phyloP scores from a whole-genome alignment of 2,329 filamentous ascomycete species.

The Metarhizium brunneum region DNA sequence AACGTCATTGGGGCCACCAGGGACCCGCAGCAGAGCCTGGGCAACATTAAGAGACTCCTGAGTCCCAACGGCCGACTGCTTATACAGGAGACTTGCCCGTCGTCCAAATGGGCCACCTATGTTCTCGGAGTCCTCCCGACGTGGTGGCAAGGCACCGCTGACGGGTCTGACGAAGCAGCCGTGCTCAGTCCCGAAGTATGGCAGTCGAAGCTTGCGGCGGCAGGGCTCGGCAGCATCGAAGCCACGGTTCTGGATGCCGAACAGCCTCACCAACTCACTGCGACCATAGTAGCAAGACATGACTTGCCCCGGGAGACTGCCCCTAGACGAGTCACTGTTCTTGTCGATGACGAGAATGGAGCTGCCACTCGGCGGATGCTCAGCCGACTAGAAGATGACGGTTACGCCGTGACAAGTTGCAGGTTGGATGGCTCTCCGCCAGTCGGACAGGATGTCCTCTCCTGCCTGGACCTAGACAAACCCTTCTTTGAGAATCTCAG shows the following conservation, averaged over 20 bases:
- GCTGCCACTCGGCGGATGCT: background rate
- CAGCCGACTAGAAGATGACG: background rate
- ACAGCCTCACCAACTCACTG: too few relatives aligned
- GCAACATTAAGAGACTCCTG: background rate
- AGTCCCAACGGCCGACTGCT: constrained; percentile 1
- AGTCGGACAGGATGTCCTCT: background rate
- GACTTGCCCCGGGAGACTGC: too few relatives aligned
- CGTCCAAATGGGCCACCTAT: constrained; percentile 4
- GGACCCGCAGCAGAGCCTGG: background rate
- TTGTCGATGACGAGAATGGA: too few relatives aligned
- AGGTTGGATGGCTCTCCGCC: too few relatives aligned
- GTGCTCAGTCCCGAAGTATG: constrained; percentile 13
- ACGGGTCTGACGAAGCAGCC: constrained; percentile 18
- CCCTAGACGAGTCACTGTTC: too few relatives aligned
- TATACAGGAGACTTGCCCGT: background rate
- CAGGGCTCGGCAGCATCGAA: constrained; percentile 13
- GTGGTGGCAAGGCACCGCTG: constrained; percentile 26
- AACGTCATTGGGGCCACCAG: constrained; percentile 7
- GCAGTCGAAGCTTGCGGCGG: constrained; percentile 15
- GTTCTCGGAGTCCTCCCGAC: constrained; percentile 18
- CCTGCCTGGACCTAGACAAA: background rate
- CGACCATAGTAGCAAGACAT: too few relatives aligned
- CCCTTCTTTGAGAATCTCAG: background rate
- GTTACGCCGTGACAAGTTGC: too few relatives aligned
- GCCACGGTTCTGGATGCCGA: too few relatives aligned